phyloP scores from a whole-genome alignment of 2,329 filamentous ascomycete genomes.

The Colletotrichum sp. region DNA sequence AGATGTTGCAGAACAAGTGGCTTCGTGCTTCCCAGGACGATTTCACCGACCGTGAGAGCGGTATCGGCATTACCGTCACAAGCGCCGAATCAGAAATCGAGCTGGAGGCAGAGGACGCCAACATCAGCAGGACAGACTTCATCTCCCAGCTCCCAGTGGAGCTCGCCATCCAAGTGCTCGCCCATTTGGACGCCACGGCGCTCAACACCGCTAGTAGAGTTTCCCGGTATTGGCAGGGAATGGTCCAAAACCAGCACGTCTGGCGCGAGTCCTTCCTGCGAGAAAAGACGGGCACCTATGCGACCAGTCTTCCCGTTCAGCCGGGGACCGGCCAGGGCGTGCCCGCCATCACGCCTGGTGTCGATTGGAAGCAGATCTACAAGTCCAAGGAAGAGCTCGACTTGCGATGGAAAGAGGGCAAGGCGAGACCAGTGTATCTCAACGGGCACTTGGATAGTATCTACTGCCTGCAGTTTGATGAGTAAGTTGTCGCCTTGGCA shows the following conservation, averaged over 20 bases:
- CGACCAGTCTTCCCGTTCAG: constrained; percentile 56
- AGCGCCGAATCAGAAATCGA: constrained; percentile 43
- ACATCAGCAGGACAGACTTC: constrained; percentile 63
- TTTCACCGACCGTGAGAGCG: constrained; percentile 64
- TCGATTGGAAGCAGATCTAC: constrained; percentile 89
- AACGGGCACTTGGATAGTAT: constrained; percentile 95
- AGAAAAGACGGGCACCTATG: constrained; percentile 65
- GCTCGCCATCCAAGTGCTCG: constrained; percentile 63
- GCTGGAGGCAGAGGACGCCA: constrained; percentile 37
- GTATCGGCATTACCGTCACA: constrained; percentile 65
- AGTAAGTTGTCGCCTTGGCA: constrained; percentile 61
- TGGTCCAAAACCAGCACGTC: constrained; percentile 59
- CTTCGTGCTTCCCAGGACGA: constrained; percentile 48
- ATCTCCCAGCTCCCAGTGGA: constrained; percentile 60
- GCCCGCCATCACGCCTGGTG: constrained; percentile 59
- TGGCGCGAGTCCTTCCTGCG: constrained; percentile 69
- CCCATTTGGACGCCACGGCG: constrained; percentile 57
- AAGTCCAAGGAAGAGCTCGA: constrained; percentile 77
- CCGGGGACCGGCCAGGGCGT: constrained; percentile 64
- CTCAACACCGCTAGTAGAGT: constrained; percentile 56
- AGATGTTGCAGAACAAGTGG: constrained; percentile 45
- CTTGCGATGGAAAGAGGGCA: constrained; percentile 78
- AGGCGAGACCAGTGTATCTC: constrained; percentile 83
- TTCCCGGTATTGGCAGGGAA: constrained; percentile 52
- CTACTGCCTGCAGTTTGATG: constrained; percentile 97